Base-by-base conservation (phyloP, 108 stramenopile genomes). In the Craspedostauros australis region DNA sequence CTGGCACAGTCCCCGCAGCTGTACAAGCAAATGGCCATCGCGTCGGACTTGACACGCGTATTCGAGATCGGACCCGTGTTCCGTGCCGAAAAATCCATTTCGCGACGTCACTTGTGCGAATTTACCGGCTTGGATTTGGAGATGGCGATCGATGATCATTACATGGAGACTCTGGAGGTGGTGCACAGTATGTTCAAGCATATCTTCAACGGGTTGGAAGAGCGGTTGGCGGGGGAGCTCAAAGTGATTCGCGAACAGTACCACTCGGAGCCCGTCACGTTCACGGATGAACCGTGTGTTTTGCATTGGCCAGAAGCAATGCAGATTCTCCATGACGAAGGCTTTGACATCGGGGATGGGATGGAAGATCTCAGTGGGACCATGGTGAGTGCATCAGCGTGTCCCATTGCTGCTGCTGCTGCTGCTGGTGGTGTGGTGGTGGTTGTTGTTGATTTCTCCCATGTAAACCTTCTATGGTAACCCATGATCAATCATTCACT, bases 1-100 rank as follows among this genome's bases (percentile, higher is more conserved):
- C 76, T 98, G 47, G 97, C 97, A 6, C 97, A 98, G 69, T 95
- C 93, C 4, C 97, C 97, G 1, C 97, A 98, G 62, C 68, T 98
- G 19, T 98, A 96, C 85, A 98, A 98, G 54, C 97, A 98, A 75
- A 95, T 98, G 95, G 97, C 97, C 5, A 90, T 98, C 39, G 84
- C 95, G n/a, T 88, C 88, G 15, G 97, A 98, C 68, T 50, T 98
- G 34, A 74, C 70, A 12, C 49, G 93, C 16, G 97, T 98, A 1
- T 98, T 95, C 68, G 97, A 98, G 75, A 76, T 93, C 38, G 97
- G 94, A 2, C 97, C 97, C 0, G 97, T 98, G 14, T 98, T 98
- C 60, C 77, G 97, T 18, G 97, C 97, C 1, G 97, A 98, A 65
- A 95, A 96, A 45, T 93, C 91, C 28, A 64, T 95, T 62, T 96